These are phyloP conservation scores for Aspergillus clavatus DNA, from an alignment of 2,329 filamentous ascomycete genomes.

Conservation along the genomic window DNA sequence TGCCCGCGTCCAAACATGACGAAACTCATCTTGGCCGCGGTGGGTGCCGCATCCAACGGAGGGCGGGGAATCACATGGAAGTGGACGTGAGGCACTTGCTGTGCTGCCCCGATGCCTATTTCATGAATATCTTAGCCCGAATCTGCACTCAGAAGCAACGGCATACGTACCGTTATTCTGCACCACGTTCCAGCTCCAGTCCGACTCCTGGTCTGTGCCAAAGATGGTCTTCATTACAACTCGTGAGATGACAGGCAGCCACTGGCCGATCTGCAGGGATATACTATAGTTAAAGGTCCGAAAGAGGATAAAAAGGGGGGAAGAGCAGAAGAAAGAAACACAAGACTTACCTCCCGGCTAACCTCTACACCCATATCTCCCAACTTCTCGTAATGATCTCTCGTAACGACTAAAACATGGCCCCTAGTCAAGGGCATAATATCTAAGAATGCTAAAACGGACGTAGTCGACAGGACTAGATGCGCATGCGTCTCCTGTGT, in stretches of 20 bases:
- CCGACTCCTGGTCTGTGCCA: slow-evolving; percentile 16
- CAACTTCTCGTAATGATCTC: slow-evolving; percentile 72
- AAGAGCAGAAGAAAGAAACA: too few species aligned
- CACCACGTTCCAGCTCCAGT: slow-evolving; percentile 84
- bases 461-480: slow-evolving; percentile 70
- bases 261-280: slow-evolving; percentile 39
- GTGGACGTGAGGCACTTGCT: slow-evolving; percentile 90
- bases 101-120: slow-evolving; percentile 71
- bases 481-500: slow-evolving; percentile 27
- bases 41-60: slow-evolving; percentile 24
- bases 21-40: slow-evolving; percentile 27
- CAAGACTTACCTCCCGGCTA: slow-evolving; percentile 62
- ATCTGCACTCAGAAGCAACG: slow-evolving; percentile 4
- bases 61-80: slow-evolving; percentile 91
- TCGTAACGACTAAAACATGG: slow-evolving; percentile 76
- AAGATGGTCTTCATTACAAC: slow-evolving; percentile 68
- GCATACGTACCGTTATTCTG: slow-evolving; percentile 72
- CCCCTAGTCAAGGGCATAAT: slow-evolving; percentile 82
- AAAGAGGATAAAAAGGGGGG: neutral
- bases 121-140: neutral
- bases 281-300: neutral
- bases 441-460: slow-evolving; percentile 83
- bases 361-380: slow-evolving; percentile 62
- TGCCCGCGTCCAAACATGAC: slow-evolving; percentile 46
- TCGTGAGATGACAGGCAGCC: slow-evolving; percentile 54